Conservation (phyloP, 1,139 yeast genomes). For the Candida tropicalis region DNA sequence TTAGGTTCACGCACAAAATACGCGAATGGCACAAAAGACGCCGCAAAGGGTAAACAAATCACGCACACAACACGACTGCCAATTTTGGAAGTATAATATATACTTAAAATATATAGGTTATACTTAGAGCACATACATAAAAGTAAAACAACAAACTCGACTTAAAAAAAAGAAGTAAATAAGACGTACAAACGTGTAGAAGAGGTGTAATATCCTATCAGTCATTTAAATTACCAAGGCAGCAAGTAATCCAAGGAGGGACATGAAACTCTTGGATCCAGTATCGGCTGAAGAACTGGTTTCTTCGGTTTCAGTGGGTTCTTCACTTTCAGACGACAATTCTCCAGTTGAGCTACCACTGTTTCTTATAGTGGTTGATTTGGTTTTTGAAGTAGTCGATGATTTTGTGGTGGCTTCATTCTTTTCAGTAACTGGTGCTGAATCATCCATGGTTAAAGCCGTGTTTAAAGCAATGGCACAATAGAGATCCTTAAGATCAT, state of each 20-base stretch:
- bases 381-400: no score
- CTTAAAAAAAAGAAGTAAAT: no score
- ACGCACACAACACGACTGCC: background rate
- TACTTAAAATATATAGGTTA: no score
- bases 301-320: background rate
- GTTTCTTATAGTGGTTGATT: no score
- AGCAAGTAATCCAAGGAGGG: slow-evolving; percentile 2
- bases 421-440: background rate
- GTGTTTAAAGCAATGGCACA: background rate
- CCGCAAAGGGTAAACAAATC: background rate
- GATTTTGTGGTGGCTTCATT: no score
- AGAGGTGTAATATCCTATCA: no score
- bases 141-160: no score
- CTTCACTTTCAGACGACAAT: no score
- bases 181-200: background rate
- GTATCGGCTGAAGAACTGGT: background rate
- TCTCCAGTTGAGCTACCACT: no score
- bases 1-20: background rate
- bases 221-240: background rate
- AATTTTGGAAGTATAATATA: no score
- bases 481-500: background rate
- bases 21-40: slow-evolving; percentile 5
- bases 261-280: background rate
- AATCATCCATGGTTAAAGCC: background rate
- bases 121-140: no score